Percentiles rank a stretch among this genome's conserved stretches.
Evolutionary conservation across 768 basidiomycete genomes (phyloP).

Genomic region (Suillus alpinus): DNA sequence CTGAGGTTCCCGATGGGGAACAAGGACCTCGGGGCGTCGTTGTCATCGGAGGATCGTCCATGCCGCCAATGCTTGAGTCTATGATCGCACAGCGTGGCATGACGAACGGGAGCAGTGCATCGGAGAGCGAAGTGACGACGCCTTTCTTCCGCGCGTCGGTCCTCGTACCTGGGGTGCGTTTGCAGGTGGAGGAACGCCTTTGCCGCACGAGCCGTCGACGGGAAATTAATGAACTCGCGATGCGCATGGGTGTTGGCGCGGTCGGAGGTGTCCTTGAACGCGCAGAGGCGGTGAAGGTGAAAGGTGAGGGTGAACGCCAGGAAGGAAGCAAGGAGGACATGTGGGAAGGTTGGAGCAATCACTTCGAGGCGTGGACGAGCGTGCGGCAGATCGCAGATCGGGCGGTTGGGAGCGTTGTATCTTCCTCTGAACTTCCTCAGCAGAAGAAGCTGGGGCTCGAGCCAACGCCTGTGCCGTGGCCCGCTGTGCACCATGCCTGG

Average conservation of each 20-base stretch:
- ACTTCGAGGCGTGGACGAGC: slow-evolving; percentile 64
- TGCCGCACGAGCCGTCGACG: slow-evolving; percentile 60
- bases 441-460: slow-evolving; percentile 28
- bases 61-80: slow-evolving; percentile 24
- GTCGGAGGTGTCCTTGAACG: slow-evolving; percentile 65
- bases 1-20: slow-evolving; percentile 35
- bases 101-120: slow-evolving; percentile 14
- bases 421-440: slow-evolving; percentile 20
- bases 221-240: slow-evolving; percentile 77
- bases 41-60: slow-evolving; percentile 46
- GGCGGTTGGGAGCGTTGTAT: slow-evolving; percentile 65
- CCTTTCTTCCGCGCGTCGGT: slow-evolving; percentile 69
- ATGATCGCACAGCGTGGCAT: slow-evolving; percentile 16
- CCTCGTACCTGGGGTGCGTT: slow-evolving; percentile 62
- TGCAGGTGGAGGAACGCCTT: slow-evolving; percentile 48
- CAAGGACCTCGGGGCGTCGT: slow-evolving; percentile 40
- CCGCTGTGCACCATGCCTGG: slow-evolving; percentile 67
- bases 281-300: slow-evolving; percentile 4
- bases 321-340: slow-evolving; percentile 27
- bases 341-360: slow-evolving; percentile 68
- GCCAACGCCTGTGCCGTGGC: slow-evolving; percentile 64
- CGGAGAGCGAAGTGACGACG: slow-evolving; percentile 24
- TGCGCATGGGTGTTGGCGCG: slow-evolving; percentile 79
- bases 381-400: slow-evolving; percentile 75
- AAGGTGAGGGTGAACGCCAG: slow-evolving; percentile 5